These are phyloP conservation scores for Cunninghamia lanceolata DNA, from an alignment of 75 land plant genomes.

Conservation along the genomic window DNA sequence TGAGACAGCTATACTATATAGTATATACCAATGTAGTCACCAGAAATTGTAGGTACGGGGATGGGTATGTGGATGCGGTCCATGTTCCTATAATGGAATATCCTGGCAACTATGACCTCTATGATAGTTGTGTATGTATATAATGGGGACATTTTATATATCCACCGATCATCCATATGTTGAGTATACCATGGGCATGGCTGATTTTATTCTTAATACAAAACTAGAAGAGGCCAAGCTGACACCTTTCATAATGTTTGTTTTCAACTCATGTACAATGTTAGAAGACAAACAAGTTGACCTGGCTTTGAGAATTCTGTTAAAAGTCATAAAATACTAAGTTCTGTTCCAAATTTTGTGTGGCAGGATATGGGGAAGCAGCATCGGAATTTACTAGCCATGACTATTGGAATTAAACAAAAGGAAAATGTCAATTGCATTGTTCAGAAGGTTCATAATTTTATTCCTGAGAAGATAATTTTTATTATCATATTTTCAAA, in stretches of 20 bases:
- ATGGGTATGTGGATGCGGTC: no score
- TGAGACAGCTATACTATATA: no score
- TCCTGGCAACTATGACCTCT: not conserved
- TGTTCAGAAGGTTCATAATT: slow-evolving; percentile 57
- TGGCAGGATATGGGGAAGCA: slow-evolving; percentile 33
- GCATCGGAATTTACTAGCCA: slow-evolving; percentile 56
- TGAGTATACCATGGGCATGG: not conserved
- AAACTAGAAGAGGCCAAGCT: not conserved
- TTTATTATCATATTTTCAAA: not conserved
- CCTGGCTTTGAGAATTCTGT: not conserved
- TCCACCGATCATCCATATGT: not conserved
- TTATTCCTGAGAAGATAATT: not conserved
- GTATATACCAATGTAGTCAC: no score
- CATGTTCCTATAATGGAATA: no score
- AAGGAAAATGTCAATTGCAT: slow-evolving; percentile 59
- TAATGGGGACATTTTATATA: not conserved
- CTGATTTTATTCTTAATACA: not conserved
- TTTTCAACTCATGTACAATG: not conserved
- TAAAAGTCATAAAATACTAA: not conserved
- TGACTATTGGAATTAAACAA: slow-evolving; percentile 72
- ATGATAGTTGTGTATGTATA: not conserved
- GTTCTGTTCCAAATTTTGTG: not conserved
- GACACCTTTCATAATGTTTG: not conserved
- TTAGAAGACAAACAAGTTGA: not conserved
- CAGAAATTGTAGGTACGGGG: no score